phyloP scores from a whole-genome alignment of 2,329 filamentous ascomycete species.

The Microcera coccophila region DNA sequence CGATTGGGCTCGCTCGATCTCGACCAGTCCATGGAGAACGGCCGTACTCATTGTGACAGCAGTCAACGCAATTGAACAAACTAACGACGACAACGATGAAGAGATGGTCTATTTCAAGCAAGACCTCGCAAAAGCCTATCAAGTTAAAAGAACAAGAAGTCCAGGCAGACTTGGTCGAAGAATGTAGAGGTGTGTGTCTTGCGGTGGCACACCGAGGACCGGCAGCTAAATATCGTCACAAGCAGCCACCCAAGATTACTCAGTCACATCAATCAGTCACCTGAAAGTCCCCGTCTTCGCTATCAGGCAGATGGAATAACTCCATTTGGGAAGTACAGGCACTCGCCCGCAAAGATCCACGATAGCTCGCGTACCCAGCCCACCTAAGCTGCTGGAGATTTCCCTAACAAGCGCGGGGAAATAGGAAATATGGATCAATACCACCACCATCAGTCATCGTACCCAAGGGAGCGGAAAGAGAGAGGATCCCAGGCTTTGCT shows the following conservation, averaged over 20 bases:
- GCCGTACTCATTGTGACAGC: conserved; percentile 32
- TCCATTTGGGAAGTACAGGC: not conserved
- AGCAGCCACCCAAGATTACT: not conserved
- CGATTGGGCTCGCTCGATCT: conserved; percentile 26
- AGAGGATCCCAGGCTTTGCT: not conserved
- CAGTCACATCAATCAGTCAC: not conserved
- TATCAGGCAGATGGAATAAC: not conserved
- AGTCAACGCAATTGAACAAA: not conserved
- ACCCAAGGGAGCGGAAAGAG: not conserved
- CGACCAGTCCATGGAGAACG: conserved; percentile 31
- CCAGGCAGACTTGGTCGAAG: not conserved
- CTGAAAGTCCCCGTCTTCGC: not conserved
- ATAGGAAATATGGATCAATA: conserved; percentile 9
- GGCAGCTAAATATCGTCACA: conserved; percentile 1
- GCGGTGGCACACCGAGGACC: not conserved
- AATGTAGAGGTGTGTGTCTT: not conserved
- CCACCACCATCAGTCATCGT: conserved; percentile 1
- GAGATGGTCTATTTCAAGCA: conserved; percentile 3
- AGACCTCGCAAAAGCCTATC: not conserved
- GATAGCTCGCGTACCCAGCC: not conserved
- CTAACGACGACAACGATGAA: not conserved
- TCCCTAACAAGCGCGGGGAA: not conserved
- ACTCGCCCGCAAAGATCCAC: not conserved
- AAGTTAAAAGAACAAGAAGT: not conserved
- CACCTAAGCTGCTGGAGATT: conserved; percentile 6